These are phyloP conservation scores for Termitomyces sp. DNA, from an alignment of 768 basidiomycete species.

Conservation along the genomic window DNA sequence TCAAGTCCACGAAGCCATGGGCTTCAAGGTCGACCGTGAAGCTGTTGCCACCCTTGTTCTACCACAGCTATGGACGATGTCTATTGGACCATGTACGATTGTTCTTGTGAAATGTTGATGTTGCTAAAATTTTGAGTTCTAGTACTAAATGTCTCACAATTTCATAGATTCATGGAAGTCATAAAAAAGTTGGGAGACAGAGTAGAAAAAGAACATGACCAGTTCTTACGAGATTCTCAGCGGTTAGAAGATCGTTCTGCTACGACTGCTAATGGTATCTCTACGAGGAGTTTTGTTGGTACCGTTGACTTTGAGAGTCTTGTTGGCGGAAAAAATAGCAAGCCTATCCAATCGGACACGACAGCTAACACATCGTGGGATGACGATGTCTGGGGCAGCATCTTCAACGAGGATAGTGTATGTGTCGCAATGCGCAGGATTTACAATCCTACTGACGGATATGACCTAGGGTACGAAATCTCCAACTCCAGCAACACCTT, in stretches of 20 bases:
- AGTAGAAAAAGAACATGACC: conserved; percentile 89
- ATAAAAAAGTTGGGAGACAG: conserved; percentile 75
- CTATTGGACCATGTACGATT: conserved; percentile 82
- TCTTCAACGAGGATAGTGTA: conserved; percentile 43
- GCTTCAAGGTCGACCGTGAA: conserved; percentile 88
- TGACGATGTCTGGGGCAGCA: conserved; percentile 82
- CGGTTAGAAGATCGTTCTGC: conserved; percentile 77
- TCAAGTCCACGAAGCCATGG: conserved; percentile 94
- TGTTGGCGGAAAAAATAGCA: conserved; percentile 53
- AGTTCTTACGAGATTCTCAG: conserved; percentile 90
- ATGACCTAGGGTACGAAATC: conserved; percentile 11
- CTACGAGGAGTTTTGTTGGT: conserved; percentile 30
- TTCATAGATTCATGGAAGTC: conserved; percentile 86
- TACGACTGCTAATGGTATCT: conserved; percentile 35
- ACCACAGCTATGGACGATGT: conserved; percentile 96
- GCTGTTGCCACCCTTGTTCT: conserved; percentile 85
- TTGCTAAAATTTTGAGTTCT: conserved; percentile 6
- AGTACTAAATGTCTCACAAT: conserved; percentile 85
- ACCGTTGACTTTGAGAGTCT: conserved; percentile 84
- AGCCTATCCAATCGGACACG: conserved; percentile 41
- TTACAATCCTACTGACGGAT: not conserved
- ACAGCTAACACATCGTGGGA: conserved; percentile 53
- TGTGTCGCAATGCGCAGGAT: conserved; percentile 4
- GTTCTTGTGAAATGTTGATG: not conserved
- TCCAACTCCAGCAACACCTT: conserved; percentile 21